Evolutionary conservation across 2,329 filamentous ascomycete genomes (phyloP), one percentile per base, ranked within the genome.

Genomic region (Chaetomiaceae sp.): DNA sequence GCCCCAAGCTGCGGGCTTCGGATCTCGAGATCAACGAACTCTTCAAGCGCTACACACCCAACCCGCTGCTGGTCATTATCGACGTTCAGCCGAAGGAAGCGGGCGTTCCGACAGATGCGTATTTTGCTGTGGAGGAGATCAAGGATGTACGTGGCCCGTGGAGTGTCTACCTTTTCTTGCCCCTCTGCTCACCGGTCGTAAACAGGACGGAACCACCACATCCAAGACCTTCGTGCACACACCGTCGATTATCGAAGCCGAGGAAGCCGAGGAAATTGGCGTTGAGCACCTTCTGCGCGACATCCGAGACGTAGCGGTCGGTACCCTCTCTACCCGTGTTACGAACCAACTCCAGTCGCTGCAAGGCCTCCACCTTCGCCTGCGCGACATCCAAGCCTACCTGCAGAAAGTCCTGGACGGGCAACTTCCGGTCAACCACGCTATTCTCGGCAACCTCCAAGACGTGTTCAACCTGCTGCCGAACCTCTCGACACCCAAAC

Each of bases 11-110:
- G 66, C 85, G 94, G 68, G 92, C 91, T 51, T 96, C 94, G 41
- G 94, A 99, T 78, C 77, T 99, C 62, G 89, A 97, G 76, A 96
- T 99, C 85, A 99, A 99, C 75, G 94, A 99, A 75, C 83, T 99
- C 55, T 97, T 99, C 83, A 99, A 99, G 80, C 84, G 91, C 77
- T 99, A 99, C 77, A 96, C 91, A 48, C 90, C 94, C 18, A 95
- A 97, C 68, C 94, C 94, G 46, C 78, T 99, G 62, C 81, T 99
- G 48, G 92, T 97, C 68, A 99, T 99, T 72, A 91, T 99, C 64
- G 94, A 99, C 69, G 94, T 99, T 58, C 92, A 97, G 73, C 92
- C 94, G 21, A 96, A 96, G 75, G 92, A 97, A 73, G 89, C 95
- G 18, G 94, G 94, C 57, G 94, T 99, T 49, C 94, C 94, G 18